Conservation (phyloP, 2,329 filamentous ascomycete species). For the Fusarium hainanense region DNA sequence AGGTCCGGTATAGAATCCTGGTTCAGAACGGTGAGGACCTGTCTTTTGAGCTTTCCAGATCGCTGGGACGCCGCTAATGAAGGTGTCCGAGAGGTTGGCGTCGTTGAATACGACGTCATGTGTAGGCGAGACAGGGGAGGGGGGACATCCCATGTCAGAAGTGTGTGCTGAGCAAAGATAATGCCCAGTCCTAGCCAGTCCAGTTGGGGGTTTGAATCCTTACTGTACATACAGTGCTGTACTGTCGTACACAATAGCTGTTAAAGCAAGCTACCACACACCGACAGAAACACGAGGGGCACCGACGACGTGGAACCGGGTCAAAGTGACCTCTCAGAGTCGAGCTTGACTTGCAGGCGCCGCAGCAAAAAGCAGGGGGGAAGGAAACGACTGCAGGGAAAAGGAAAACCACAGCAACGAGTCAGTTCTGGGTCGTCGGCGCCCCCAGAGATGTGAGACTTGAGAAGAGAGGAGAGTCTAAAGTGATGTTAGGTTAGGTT, state of each 20-base stretch:
- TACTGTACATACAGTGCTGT: background rate
- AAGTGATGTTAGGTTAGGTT: background rate
- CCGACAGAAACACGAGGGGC: slow-evolving; percentile 29
- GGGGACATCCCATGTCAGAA: background rate
- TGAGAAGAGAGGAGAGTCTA: background rate
- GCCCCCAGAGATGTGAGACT: background rate
- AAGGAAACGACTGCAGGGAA: slow-evolving; percentile 3
- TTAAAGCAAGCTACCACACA: slow-evolving; percentile 35
- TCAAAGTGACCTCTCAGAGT: slow-evolving; percentile 38
- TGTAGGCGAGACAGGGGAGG: slow-evolving; percentile 16
- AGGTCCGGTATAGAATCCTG: slow-evolving; percentile 27
- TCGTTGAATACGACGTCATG: slow-evolving; percentile 30
- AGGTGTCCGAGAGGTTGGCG: slow-evolving; percentile 34
- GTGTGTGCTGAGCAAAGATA: background rate
- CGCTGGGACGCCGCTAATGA: slow-evolving; percentile 44
- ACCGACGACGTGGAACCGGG: slow-evolving; percentile 51
- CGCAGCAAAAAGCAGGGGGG: slow-evolving; percentile 5
- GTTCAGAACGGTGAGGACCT: slow-evolving; percentile 29
- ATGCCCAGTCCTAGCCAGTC: background rate
- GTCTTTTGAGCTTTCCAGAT: slow-evolving; percentile 44
- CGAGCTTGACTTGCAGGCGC: background rate
- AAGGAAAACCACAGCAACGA: slow-evolving; percentile 34
- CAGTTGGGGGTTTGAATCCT: background rate
- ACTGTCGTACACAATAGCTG: background rate
- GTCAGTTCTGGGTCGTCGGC: slow-evolving; percentile 29